These are phyloP conservation scores for Panicum miliaceum DNA, from an alignment of 176 grass and related monocot genomes.

Conservation along the genomic window DNA sequence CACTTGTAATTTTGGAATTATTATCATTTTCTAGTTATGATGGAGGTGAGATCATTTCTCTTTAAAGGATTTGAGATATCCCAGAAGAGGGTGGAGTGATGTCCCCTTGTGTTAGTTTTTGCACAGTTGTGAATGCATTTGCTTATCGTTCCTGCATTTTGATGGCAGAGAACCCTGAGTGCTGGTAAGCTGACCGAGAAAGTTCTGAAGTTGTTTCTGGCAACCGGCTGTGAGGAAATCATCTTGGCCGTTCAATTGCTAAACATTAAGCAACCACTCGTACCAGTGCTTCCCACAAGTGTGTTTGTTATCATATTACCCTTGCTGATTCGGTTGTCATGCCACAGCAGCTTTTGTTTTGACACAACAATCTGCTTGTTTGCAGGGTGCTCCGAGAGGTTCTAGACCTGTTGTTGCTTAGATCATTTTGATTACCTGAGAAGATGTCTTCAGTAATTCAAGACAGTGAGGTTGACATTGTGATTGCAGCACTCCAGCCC, in stretches of 20 bases:
- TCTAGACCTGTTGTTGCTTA: conserved; percentile 49
- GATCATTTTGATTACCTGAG: conserved; percentile 17
- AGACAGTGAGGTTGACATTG: conserved; percentile 87
- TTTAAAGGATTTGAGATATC: background rate
- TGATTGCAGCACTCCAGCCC: conserved; percentile 82
- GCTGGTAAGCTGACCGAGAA: conserved; percentile 91
- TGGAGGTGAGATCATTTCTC: background rate
- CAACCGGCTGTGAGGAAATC: conserved; percentile 81
- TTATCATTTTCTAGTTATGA: background rate
- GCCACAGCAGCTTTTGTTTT: conserved; percentile 33
- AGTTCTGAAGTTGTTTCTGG: conserved; percentile 82
- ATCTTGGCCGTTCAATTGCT: conserved; percentile 60
- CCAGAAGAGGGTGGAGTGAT: background rate
- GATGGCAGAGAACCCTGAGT: conserved; percentile 71
- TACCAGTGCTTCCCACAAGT: conserved; percentile 89
- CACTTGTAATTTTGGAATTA: background rate
- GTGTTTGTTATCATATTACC: conserved; percentile 8
- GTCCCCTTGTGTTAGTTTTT: background rate
- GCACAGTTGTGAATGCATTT: background rate
- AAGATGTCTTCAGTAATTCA: conserved; percentile 86
- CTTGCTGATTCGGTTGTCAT: background rate
- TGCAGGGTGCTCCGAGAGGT: conserved; percentile 91
- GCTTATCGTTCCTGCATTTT: background rate
- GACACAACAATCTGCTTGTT: conserved; percentile 26
- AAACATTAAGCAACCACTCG: conserved; percentile 73